Conservation (phyloP, 2,329 filamentous ascomycete genomes). For the Penicillium sclerotigenum region DNA sequence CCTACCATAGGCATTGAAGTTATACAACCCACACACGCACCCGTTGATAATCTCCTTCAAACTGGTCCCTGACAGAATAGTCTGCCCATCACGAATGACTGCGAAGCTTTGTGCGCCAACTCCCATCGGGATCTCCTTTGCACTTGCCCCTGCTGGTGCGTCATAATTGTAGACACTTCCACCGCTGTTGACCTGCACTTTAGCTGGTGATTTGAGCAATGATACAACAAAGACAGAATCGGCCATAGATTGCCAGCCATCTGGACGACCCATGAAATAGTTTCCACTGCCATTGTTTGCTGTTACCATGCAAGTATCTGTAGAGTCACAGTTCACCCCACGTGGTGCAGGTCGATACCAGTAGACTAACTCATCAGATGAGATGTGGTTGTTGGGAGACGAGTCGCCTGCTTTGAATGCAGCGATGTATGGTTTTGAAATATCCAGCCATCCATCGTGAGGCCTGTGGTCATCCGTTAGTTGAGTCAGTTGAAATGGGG, state of each 20-base stretch:
- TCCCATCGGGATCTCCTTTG: constrained; percentile 44
- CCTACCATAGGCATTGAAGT: constrained; percentile 44
- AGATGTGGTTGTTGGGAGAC: constrained; percentile 39
- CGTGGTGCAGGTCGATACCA: constrained; percentile 55
- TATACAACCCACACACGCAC: constrained; percentile 31
- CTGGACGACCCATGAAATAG: constrained; percentile 52
- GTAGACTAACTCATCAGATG: constrained; percentile 51
- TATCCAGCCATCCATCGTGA: constrained; percentile 53
- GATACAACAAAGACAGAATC: constrained; percentile 54
- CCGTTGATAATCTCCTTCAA: constrained; percentile 19
- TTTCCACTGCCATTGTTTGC: constrained; percentile 51
- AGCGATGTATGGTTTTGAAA: constrained; percentile 53
- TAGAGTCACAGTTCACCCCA: constrained; percentile 49
- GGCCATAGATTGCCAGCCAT: constrained; percentile 51
- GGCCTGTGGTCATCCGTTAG: constrained; percentile 34
- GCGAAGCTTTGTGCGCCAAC: constrained; percentile 46
- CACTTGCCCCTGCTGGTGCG: constrained; percentile 44
- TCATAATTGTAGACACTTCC: constrained; percentile 13
- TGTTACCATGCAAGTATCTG: constrained; percentile 49
- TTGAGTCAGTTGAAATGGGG: neutral
- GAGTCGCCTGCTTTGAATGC: constrained; percentile 51
- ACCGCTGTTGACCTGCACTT: constrained; percentile 37
- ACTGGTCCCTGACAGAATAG: constrained; percentile 26
- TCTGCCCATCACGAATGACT: constrained; percentile 38
- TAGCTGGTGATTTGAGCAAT: constrained; percentile 47